Conservation (phyloP, 2,329 filamentous ascomycete genomes). For the Aspergillus sclerotialis region DNA sequence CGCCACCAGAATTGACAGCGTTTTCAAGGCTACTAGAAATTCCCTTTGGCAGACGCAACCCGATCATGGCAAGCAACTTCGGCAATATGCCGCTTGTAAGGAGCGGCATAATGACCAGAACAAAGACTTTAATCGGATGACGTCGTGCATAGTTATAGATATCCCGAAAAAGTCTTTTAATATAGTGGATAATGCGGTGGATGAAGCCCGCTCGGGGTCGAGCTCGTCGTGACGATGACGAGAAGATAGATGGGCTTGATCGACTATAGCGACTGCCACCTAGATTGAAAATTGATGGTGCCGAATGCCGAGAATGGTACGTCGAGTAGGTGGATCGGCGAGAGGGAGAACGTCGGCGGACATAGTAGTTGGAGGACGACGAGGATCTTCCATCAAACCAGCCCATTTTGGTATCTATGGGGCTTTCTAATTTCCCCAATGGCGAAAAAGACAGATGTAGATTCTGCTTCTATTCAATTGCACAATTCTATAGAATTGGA, state of each 20-base stretch:
- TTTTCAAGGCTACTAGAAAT: conserved; percentile 36
- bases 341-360: conserved; percentile 30
- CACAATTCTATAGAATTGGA: too few relatives aligned
- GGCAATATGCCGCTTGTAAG: conserved; percentile 76
- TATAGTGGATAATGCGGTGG: conserved; percentile 62
- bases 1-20: conserved; percentile 17
- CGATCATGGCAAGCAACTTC: conserved; percentile 70
- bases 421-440: too few relatives aligned
- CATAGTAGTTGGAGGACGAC: conserved; percentile 21
- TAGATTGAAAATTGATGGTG: conserved; percentile 42
- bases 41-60: conserved; percentile 63
- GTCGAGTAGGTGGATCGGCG: conserved; percentile 31
- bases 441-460: too few relatives aligned
- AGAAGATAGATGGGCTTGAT: conserved; percentile 42
- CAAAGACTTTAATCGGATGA: conserved; percentile 81
- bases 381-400: conserved; percentile 40
- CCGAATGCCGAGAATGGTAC: conserved; percentile 31
- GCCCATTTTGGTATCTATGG: conserved; percentile 37
- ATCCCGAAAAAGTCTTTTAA: conserved; percentile 73
- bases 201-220: conserved; percentile 72
- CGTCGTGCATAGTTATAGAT: conserved; percentile 73
- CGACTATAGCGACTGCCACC: conserved; percentile 26
- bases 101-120: conserved; percentile 79
- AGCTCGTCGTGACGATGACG: conserved; percentile 69
- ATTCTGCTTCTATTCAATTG: too few relatives aligned